Evolutionary conservation across 2,329 filamentous ascomycete genomes (phyloP).

Genomic region (Ophiocordyceps camponoti-rufipedis): DNA sequence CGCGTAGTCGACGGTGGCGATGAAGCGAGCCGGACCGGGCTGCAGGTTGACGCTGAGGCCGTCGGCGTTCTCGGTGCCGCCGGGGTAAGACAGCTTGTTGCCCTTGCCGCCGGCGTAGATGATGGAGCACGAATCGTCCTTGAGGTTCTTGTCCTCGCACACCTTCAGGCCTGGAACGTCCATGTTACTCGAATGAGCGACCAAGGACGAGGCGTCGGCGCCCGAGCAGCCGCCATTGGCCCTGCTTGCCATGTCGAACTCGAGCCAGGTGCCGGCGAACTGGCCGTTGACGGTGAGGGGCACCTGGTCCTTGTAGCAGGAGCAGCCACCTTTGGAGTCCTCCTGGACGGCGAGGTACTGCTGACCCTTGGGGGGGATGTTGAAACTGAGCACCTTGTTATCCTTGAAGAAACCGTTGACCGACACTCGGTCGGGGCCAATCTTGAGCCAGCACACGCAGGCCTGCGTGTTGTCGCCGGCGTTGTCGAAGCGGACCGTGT

Average conservation of each 20-base stretch:
- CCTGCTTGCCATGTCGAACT: slow-evolving; percentile 27
- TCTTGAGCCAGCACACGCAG: slow-evolving; percentile 34
- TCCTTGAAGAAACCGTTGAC: slow-evolving; percentile 31
- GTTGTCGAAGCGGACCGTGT: slow-evolving; percentile 22
- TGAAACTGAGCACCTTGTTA: slow-evolving; percentile 21
- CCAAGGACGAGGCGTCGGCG: slow-evolving; percentile 30
- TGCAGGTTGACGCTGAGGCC: slow-evolving; percentile 21
- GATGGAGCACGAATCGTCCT: slow-evolving; percentile 20
- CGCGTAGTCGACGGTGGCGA: not conserved
- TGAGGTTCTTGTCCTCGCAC: slow-evolving; percentile 7
- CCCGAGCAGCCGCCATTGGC: slow-evolving; percentile 31
- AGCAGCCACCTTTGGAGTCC: slow-evolving; percentile 29
- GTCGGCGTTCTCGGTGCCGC: slow-evolving; percentile 17
- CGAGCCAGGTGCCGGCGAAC: slow-evolving; percentile 27
- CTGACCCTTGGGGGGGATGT: slow-evolving; percentile 16
- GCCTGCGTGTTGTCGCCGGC: slow-evolving; percentile 14
- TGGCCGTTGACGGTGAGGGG: slow-evolving; percentile 19
- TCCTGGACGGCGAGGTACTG: slow-evolving; percentile 24
- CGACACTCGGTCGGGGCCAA: slow-evolving; percentile 18
- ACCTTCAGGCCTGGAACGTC: slow-evolving; percentile 18
- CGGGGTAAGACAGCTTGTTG: slow-evolving; percentile 17
- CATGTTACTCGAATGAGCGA: slow-evolving; percentile 16
- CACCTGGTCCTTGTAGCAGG: slow-evolving; percentile 18
- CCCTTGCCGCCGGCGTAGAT: slow-evolving; percentile 17
- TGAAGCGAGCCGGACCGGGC: slow-evolving; percentile 2